Base-by-base conservation (phyloP, 768 basidiomycete species). In the Suillus placidus region DNA sequence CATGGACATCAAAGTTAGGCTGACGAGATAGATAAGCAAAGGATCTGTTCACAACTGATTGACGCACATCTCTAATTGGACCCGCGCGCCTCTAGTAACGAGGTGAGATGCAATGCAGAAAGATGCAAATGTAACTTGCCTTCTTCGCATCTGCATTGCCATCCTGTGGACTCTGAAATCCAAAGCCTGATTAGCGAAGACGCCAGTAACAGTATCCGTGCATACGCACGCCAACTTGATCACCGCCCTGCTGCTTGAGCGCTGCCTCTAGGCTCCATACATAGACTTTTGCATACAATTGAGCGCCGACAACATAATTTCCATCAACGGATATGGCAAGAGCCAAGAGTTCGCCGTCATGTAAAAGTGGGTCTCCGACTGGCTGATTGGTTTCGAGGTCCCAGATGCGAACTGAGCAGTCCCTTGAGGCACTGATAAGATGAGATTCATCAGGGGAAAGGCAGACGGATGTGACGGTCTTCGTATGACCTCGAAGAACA, bases 271-370 rank as follows among this genome's bases (percentile, higher is more conserved):
- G 32, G 20, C 12, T 34, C 54, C 54, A 55, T 34, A 55, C 54
- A 55, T 32, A 55, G 18, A 34, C 32, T 6, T 55, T 34, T 55
- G 54, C 54, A 55, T 55, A 55, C 54, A 55, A 55, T 34, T 55
- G 54, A 55, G 54, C 54, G 1, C 54, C 32, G 1, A 20, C 54
- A 20, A 55, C 20, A 55, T 55, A 55, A 20, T 55, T 34, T 55
- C 54, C 54, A 55, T 55, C 54, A 34, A 20, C 10, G 3, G 54
- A 55, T 2, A 55, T 55, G 20, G 54, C 32, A 55, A 55, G 54
- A 34, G 54, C 32, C 12, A 55, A 13, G 20, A 55, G 32, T 55
- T 55, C 54, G 32, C 32, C 54, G 20, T 55, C 54, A 6, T 55
- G 54, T 10, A 55, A 55, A 55, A 55, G 54, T 20, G 52, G 52